A percentile compares a stretch with the other conserved stretches of the same genome.
phyloP scores from a whole-genome alignment of 148 eudicot genomes.

The Gaultheria prostrata region DNA sequence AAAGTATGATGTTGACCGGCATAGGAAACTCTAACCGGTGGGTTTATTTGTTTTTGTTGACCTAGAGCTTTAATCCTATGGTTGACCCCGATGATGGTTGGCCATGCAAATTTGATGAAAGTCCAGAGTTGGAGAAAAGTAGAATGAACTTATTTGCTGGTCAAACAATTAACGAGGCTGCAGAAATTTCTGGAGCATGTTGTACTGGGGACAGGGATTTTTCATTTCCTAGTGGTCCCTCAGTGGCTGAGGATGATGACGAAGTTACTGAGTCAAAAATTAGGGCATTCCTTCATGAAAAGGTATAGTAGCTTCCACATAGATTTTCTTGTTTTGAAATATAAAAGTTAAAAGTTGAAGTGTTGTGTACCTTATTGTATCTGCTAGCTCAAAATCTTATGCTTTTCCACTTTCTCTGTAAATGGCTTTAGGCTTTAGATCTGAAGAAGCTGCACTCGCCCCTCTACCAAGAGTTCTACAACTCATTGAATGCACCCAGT shows the following conservation, averaged over 20 bases:
- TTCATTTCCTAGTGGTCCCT: conserved; percentile 49
- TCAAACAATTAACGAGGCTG: conserved; percentile 22
- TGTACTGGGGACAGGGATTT: conserved; percentile 39
- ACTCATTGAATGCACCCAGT: conserved; percentile 46
- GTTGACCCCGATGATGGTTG: conserved; percentile 64
- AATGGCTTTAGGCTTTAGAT: conserved; percentile 54
- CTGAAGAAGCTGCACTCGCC: conserved; percentile 74
- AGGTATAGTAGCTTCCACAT: conserved; percentile 35
- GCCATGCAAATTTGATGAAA: conserved; percentile 51
- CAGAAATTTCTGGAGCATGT: conserved; percentile 32
- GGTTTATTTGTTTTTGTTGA: not conserved
- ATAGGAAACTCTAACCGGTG: not conserved
- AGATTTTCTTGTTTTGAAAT: not conserved
- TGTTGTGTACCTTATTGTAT: not conserved
- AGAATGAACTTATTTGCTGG: conserved; percentile 24
- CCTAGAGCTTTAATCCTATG: conserved; percentile 84
- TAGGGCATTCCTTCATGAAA: conserved; percentile 75
- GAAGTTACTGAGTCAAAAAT: conserved; percentile 86
- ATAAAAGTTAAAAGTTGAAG: too few relatives aligned
- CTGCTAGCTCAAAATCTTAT: not conserved
- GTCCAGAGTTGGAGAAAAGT: conserved; percentile 42
- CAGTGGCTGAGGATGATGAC: conserved; percentile 63
- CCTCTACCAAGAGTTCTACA: conserved; percentile 61
- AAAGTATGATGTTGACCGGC: not conserved
- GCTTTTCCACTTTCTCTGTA: not conserved